phyloP scores from a whole-genome alignment of 805 yeast species.

The Yarrowia alimentaria region DNA sequence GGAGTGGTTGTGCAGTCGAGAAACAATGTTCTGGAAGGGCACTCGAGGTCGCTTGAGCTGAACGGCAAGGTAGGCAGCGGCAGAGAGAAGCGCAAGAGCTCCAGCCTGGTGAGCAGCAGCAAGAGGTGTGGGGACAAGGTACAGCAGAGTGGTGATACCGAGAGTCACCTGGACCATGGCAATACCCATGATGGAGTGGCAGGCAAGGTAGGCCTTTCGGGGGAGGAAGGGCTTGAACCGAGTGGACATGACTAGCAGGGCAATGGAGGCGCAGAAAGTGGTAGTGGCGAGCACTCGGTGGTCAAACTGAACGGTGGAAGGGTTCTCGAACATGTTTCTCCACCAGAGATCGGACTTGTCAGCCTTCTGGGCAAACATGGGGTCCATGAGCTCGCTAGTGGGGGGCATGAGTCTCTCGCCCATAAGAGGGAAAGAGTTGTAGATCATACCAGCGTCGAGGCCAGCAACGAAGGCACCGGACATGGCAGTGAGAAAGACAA shows the following conservation, averaged over 20 bases:
- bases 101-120: constrained; percentile 98
- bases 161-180: constrained; percentile 78
- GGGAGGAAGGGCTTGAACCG: constrained; percentile 58
- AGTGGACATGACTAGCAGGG: constrained; percentile 65
- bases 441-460: constrained; percentile 93
- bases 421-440: constrained; percentile 96
- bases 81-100: constrained; percentile 81
- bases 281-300: constrained; percentile 84
- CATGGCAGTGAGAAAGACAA: constrained; percentile 89
- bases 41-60: constrained; percentile 59
- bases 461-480: constrained; percentile 99
- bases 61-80: constrained; percentile 62
- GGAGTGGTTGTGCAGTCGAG: constrained; percentile 21
- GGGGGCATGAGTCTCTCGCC: constrained; percentile 74
- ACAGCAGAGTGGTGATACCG: constrained; percentile 82
- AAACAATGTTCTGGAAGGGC: constrained; percentile 25
- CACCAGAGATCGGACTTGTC: constrained; percentile 77
- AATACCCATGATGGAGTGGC: constrained; percentile 75
- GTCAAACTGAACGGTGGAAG: constrained; percentile 88
- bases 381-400: constrained; percentile 71
- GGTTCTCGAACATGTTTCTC: constrained; percentile 93
- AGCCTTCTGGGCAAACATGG: constrained; percentile 61
- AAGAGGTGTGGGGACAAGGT: constrained; percentile 85
- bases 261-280: constrained; percentile 70
- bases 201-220: constrained; percentile 51